Conservation (phyloP, 176 grass and related monocot genomes). For the Pharus latifolius region DNA sequence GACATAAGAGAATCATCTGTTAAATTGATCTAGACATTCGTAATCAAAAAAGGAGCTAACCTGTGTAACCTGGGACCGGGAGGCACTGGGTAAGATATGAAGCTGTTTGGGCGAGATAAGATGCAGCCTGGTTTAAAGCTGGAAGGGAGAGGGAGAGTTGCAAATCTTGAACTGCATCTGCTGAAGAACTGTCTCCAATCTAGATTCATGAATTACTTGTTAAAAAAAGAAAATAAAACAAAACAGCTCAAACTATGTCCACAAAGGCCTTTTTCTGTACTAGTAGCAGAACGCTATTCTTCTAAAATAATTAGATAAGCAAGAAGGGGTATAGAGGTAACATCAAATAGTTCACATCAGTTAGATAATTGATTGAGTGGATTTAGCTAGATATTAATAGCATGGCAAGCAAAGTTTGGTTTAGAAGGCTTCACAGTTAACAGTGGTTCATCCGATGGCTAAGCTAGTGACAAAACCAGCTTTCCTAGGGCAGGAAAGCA, state of each 20-base stretch:
- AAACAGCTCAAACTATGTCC: too few species aligned
- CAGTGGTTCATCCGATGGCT: neutral
- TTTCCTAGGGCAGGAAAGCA: neutral
- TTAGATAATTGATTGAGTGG: neutral
- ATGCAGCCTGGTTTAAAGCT: slow-evolving; percentile 61
- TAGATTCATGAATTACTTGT: slow-evolving; percentile 28
- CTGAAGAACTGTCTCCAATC: slow-evolving; percentile 46
- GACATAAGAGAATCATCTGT: neutral
- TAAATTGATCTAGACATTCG: too few species aligned
- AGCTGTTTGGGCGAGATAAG: slow-evolving; percentile 69
- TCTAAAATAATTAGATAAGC: neutral
- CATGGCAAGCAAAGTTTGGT: neutral
- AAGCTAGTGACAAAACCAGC: neutral
- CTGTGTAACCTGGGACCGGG: slow-evolving; percentile 39
- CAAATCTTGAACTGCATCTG: slow-evolving; percentile 28
- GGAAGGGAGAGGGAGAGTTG: slow-evolving; percentile 45
- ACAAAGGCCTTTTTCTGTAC: neutral
- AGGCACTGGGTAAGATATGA: slow-evolving; percentile 77
- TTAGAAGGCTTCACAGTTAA: neutral
- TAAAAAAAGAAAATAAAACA: slow-evolving; percentile 4
- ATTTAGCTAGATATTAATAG: neutral
- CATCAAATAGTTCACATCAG: neutral
- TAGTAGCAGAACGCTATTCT: neutral
- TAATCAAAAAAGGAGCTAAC: slow-evolving; percentile 24
- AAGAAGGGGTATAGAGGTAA: neutral